phyloP scores from a whole-genome alignment of 805 yeast species.

The Wickerhamomyces pijperi region DNA sequence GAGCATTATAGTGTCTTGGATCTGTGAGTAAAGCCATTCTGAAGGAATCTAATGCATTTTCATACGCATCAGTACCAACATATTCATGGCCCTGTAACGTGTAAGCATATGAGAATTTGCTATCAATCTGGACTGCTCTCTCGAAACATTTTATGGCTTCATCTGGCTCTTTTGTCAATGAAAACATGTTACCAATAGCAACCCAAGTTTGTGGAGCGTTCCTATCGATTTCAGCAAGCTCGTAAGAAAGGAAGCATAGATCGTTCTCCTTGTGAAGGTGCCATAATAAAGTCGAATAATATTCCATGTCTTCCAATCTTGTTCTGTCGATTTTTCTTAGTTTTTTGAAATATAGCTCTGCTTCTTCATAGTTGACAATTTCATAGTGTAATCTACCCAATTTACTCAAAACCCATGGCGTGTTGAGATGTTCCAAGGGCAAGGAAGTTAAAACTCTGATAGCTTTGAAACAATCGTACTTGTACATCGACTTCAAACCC shows the following conservation, averaged over 20 bases:
- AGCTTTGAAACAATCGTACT: constrained; percentile 74
- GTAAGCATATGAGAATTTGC: constrained; percentile 73
- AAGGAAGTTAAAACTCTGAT: constrained; percentile 55
- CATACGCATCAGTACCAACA: constrained; percentile 80
- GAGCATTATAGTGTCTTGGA: constrained; percentile 81
- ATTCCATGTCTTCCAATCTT: constrained; percentile 80
- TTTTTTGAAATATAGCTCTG: constrained; percentile 50
- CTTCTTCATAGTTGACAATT: constrained; percentile 71
- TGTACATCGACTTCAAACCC: constrained; percentile 46
- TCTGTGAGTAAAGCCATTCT: constrained; percentile 68
- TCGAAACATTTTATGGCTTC: constrained; percentile 84
- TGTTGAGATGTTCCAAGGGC: constrained; percentile 47
- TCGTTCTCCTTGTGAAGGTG: constrained; percentile 76
- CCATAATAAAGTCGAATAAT: constrained; percentile 85
- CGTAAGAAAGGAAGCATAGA: constrained; percentile 74
- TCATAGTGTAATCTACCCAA: constrained; percentile 80
- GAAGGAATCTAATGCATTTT: constrained; percentile 77
- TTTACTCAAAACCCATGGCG: constrained; percentile 81
- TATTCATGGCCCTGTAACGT: constrained; percentile 92
- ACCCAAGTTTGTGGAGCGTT: constrained; percentile 85
- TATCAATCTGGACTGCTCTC: constrained; percentile 60
- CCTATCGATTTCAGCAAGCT: constrained; percentile 53
- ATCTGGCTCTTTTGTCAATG: constrained; percentile 73
- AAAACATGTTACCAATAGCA: constrained; percentile 78
- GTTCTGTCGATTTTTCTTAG: constrained; percentile 66